A percentile compares a stretch with the other conserved stretches of the same genome.
Conservation (phyloP, 257 asterid species). For the Rehmannia glutinosa region DNA sequence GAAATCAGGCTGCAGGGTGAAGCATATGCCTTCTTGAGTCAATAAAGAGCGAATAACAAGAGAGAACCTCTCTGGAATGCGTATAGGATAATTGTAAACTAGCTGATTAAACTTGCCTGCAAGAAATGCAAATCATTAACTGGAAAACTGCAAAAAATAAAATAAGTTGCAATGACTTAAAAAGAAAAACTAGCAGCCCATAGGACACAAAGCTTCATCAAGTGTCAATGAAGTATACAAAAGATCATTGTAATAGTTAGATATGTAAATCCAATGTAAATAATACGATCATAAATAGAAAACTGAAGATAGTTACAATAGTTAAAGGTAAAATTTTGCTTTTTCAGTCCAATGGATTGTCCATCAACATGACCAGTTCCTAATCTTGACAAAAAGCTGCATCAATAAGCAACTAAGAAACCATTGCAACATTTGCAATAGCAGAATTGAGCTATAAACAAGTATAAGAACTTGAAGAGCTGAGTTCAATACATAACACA, state of each 20-base stretch:
- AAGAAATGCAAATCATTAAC: conserved; percentile 15
- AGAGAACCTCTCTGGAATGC: conserved; percentile 98
- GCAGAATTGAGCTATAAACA: conserved; percentile 14
- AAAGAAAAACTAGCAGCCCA: conserved; percentile 7
- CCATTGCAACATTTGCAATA: conserved; percentile 1
- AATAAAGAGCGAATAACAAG: conserved; percentile 93
- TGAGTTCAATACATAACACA: neutral
- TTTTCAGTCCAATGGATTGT: too few relatives aligned
- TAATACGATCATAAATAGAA: neutral
- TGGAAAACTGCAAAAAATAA: neutral
- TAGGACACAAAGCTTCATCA: neutral
- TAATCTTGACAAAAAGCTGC: conserved; percentile 9
- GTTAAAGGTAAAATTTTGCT: too few relatives aligned
- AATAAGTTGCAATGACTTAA: neutral
- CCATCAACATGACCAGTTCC: neutral
- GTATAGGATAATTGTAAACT: conserved; percentile 93
- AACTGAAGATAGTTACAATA: neutral
- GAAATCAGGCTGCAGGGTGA: conserved; percentile 84
- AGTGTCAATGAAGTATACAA: neutral
- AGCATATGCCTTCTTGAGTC: conserved; percentile 99
- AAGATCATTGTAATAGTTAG: neutral
- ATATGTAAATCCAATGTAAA: neutral
- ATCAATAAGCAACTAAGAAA: neutral
- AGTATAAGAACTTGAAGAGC: conserved; percentile 6
- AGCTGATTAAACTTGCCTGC: conserved; percentile 96